Conservation (phyloP, 371 early-diverging fungal genomes). For the Mortierella sp. region DNA sequence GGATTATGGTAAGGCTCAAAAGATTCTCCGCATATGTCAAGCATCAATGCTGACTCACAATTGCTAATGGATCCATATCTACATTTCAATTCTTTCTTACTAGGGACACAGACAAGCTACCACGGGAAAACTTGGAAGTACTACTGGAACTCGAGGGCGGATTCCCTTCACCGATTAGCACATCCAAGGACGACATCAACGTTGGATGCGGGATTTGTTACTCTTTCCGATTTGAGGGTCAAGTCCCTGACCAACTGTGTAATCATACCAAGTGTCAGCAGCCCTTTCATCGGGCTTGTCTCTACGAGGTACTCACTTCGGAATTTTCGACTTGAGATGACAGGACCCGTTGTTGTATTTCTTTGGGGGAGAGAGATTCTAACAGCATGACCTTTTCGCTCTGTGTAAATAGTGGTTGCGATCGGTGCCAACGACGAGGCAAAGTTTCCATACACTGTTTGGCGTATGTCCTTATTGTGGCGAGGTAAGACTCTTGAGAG, state of each 20-base stretch:
- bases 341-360: background rate
- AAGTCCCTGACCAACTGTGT: conserved; percentile 65
- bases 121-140: conserved; percentile 47
- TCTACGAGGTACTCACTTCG: conserved; percentile 59
- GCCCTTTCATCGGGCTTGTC: conserved; percentile 64
- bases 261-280: conserved; percentile 62
- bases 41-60: background rate
- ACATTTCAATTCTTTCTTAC: background rate
- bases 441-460: conserved; percentile 66
- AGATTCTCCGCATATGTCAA: background rate
- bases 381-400: background rate
- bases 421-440: conserved; percentile 65
- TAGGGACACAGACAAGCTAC: conserved; percentile 33
- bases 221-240: conserved; percentile 59
- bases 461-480: conserved; percentile 71
- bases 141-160: conserved; percentile 40
- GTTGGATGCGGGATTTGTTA: conserved; percentile 73
- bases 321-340: background rate
- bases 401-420: conserved; percentile 62
- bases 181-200: conserved; percentile 58
- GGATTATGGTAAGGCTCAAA: conserved; percentile 30
- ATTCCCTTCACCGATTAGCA: conserved; percentile 52
- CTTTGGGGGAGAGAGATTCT: background rate
- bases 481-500: conserved; percentile 53
- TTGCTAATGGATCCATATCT: background rate